Conservation (phyloP, 208 protist genomes). For the Trypanosoma vivax region DNA sequence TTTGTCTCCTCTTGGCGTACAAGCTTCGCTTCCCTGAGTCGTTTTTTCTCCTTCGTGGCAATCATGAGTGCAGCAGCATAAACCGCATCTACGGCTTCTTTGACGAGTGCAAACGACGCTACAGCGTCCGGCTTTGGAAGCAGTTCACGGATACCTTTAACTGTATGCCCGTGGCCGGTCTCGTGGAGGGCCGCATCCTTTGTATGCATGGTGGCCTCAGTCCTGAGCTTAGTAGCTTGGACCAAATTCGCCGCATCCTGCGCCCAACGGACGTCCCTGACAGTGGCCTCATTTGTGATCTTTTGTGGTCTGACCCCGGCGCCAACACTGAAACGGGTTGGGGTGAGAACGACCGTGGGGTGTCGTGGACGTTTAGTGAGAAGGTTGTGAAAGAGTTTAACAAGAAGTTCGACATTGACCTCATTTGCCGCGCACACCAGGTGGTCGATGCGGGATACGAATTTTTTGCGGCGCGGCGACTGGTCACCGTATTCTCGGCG, state of each 20-base stretch:
- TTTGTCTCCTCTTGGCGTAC: constrained; percentile 85
- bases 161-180: constrained; percentile 40
- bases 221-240: constrained; percentile 84
- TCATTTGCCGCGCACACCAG: constrained; percentile 98
- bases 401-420: constrained; percentile 94
- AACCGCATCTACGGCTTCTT: constrained; percentile 99
- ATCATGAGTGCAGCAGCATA: constrained; percentile 97
- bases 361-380: constrained; percentile 96
- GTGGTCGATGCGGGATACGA: constrained; percentile 97
- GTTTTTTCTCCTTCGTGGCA: constrained; percentile 97
- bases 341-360: constrained; percentile 96
- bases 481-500: constrained; percentile 98
- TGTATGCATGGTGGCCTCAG: constrained; percentile 58
- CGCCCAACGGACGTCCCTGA: constrained; percentile 97
- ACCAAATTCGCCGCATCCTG: constrained; percentile 88
- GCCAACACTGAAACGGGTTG: constrained; percentile 78
- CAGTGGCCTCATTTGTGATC: constrained; percentile 94
- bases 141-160: constrained; percentile 85
- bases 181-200: constrained; percentile 42
- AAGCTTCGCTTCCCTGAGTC: constrained; percentile 96
- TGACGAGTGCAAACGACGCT: constrained; percentile 98
- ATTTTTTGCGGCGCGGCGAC: constrained; percentile 95
- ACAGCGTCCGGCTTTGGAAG: constrained; percentile 82
- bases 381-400: constrained; percentile 93
- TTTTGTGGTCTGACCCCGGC: constrained; percentile 97